Base-by-base conservation (phyloP, 441 rosid species). In the Capsella rubella region DNA sequence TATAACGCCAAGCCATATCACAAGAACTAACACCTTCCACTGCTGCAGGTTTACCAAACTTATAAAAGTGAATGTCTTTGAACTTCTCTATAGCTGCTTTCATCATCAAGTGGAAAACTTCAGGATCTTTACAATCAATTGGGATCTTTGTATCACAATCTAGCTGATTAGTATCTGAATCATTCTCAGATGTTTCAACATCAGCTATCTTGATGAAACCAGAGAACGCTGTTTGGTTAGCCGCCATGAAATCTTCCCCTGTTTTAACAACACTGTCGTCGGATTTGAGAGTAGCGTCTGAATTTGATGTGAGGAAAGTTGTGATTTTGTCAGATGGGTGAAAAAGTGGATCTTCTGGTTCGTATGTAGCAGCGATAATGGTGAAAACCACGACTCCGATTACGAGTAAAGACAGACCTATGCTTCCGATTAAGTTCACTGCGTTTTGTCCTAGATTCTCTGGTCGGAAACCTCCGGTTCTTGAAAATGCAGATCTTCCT, bases 1-100 rank as follows among this genome's bases (percentile, higher is more conserved):
- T 82, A 69, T 84, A 90, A 73, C 95, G 85, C 97, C 97, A 94
- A 0, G 97, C 97, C 95, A 94, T 91, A 71, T 92, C 96, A 71
- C 97, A 92, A 21, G 78, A 86, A 72, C 43, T 84, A 31, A 62
- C 88, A 37, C 78, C 92, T 56, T 84, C 76, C 9, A 96, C 97
- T 42, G 76, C 79, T 14, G 76, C 86, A 0, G 94, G 87, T 78
- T 92, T 94, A 49, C 99, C 97, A 49, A 92, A 94, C 69, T 89
- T 84, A 72, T 94, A 90, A 53, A 94, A 92, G 72, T 94, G 97
- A 51, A 86, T 87, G 78, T 92, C 99, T 82, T 87, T 86, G 31
- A 90, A 95, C 61, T 73, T 81, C 68, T 90, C 95, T 3, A 94
- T 94, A 2, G 95, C 84, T 21, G 82, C 89, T 76, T 74, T 85